Evolutionary conservation across 2,329 filamentous ascomycete species (phyloP).

Genomic region (Mollisiaceae sp.): DNA sequence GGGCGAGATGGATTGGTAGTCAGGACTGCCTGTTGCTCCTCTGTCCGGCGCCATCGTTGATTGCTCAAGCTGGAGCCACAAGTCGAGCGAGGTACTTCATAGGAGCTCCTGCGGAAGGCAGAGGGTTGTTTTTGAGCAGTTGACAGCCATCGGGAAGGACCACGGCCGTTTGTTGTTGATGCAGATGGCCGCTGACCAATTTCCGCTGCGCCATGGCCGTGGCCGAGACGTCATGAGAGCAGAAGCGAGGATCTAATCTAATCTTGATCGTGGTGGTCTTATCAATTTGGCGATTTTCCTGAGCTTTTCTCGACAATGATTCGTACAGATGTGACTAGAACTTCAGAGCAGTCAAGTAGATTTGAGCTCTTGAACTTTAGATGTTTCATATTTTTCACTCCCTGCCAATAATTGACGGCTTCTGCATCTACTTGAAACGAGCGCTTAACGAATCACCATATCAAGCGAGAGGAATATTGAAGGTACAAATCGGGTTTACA

Average conservation of each 20-base stretch:
- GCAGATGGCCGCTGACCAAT: constrained; percentile 10
- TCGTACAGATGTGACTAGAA: no score
- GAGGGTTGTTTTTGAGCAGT: not conserved
- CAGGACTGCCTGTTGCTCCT: constrained; percentile 25
- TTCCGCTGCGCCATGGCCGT: not conserved
- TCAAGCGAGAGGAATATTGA: no score
- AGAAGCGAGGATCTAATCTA: no score
- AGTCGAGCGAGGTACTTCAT: not conserved
- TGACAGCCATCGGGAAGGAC: not conserved
- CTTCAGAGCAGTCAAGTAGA: no score
- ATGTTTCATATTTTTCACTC: no score
- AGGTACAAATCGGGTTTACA: not conserved
- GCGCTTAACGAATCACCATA: not conserved
- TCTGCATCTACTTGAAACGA: no score
- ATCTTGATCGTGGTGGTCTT: no score
- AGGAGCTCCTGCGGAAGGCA: not conserved
- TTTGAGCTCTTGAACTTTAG: no score
- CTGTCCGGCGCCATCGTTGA: constrained; percentile 37
- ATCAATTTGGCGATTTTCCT: no score
- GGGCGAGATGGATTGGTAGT: constrained; percentile 35
- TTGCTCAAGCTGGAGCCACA: not conserved
- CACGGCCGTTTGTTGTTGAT: not conserved
- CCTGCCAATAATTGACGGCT: no score
- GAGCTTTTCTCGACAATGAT: no score
- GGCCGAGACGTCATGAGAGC: no score